Conservation (phyloP, 352 stramenopile species). For the Globisporangium polare region DNA sequence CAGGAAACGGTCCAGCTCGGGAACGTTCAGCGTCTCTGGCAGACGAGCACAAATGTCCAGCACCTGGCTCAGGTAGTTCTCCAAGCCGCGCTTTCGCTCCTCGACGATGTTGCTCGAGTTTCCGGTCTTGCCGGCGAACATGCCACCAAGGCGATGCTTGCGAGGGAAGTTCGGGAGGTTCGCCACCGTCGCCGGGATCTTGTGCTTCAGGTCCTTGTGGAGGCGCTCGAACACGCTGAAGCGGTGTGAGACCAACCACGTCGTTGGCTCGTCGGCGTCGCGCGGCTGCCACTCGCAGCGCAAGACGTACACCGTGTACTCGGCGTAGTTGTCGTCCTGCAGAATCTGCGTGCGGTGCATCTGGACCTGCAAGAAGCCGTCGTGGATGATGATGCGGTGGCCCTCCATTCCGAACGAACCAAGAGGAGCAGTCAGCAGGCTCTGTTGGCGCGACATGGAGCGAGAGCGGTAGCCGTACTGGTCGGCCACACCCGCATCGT, state of each 20-base stretch:
- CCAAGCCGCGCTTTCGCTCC: slow-evolving; percentile 76
- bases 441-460: slow-evolving; percentile 56
- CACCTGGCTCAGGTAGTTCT: slow-evolving; percentile 81
- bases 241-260: slow-evolving; percentile 69
- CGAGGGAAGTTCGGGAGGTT: slow-evolving; percentile 68
- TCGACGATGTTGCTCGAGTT: slow-evolving; percentile 86
- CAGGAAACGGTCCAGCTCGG: slow-evolving; percentile 83
- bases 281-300: slow-evolving; percentile 81
- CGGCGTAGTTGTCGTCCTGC: slow-evolving; percentile 87
- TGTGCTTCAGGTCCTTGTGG: slow-evolving; percentile 74
- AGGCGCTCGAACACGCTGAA: slow-evolving; percentile 71
- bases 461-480: slow-evolving; percentile 61
- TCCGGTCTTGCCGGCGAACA: slow-evolving; percentile 82
- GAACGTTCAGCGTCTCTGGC: slow-evolving; percentile 75
- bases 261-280: slow-evolving; percentile 42
- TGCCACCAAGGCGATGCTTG: slow-evolving; percentile 80
- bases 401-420: slow-evolving; percentile 78
- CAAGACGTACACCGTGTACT: slow-evolving; percentile 89
- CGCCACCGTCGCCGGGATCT: slow-evolving; percentile 61
- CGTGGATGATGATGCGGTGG: slow-evolving; percentile 78
- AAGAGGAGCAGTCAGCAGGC: slow-evolving; percentile 61
- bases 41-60: slow-evolving; percentile 79
- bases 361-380: slow-evolving; percentile 79
- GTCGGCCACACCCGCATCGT: slow-evolving; percentile 38
- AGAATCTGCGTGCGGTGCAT: slow-evolving; percentile 85